Percentiles rank a stretch among this genome's conserved stretches.
phyloP scores from a whole-genome alignment of 2,329 filamentous ascomycete species.

The Fusarium dlaminii region DNA sequence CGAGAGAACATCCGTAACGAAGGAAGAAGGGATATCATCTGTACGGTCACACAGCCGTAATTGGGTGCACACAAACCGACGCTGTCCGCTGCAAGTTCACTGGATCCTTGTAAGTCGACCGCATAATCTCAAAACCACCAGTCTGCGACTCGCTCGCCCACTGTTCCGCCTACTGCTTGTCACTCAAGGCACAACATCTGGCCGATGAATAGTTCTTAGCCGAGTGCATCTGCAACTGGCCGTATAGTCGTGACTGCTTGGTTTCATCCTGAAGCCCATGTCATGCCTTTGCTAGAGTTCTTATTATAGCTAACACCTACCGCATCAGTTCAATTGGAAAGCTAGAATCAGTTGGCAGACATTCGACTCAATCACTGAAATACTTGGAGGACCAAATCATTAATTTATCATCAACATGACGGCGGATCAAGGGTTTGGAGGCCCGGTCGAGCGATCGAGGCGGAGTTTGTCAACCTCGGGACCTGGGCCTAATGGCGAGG shows the following conservation, averaged over 20 bases:
- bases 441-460: slow-evolving; percentile 49
- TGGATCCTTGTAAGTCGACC: slow-evolving; percentile 41
- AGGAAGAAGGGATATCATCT: slow-evolving; percentile 7
- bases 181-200: slow-evolving; percentile 31
- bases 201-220: slow-evolving; percentile 32
- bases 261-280: slow-evolving; percentile 11
- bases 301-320: slow-evolving; percentile 21
- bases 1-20: neutral
- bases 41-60: slow-evolving; percentile 20
- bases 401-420: slow-evolving; percentile 45
- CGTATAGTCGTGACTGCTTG: slow-evolving; percentile 39
- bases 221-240: slow-evolving; percentile 41
- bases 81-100: slow-evolving; percentile 10
- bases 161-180: slow-evolving; percentile 10
- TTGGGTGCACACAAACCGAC: slow-evolving; percentile 28
- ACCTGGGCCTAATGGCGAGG: slow-evolving; percentile 55
- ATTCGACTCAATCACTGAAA: neutral
- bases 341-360: neutral
- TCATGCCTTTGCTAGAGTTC: neutral
- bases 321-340: slow-evolving; percentile 3
- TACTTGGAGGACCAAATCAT: neutral
- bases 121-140: slow-evolving; percentile 15
- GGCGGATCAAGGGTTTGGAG: slow-evolving; percentile 59
- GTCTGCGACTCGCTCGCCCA: slow-evolving; percentile 5
- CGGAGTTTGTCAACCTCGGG: slow-evolving; percentile 51